Percentiles rank a stretch among this genome's conserved stretches.
Evolutionary conservation across 805 yeast genomes (phyloP).

Genomic region (Lachancea lanzarotensis): DNA sequence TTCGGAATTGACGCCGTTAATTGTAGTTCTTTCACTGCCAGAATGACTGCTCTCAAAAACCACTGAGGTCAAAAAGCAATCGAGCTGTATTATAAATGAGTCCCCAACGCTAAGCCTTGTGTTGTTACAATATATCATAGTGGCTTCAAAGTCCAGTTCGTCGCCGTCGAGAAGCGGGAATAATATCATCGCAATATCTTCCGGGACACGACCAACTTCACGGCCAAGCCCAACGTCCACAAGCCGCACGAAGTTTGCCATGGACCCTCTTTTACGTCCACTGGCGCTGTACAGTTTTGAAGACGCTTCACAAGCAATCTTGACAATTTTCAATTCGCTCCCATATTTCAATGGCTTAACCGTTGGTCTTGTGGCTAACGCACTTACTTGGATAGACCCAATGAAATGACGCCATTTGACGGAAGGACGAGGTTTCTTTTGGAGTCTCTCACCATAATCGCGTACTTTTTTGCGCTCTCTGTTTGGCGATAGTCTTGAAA

Average conservation of each 20-base stretch:
- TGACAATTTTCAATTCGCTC: constrained; percentile 37
- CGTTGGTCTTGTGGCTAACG: constrained; percentile 69
- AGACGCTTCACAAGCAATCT: constrained; percentile 27
- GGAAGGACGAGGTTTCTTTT: constrained; percentile 12
- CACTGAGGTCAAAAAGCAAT: constrained; percentile 48
- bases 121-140: constrained; percentile 52
- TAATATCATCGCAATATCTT: constrained; percentile 57
- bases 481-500: neutral
- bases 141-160: constrained; percentile 49
- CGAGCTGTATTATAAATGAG: constrained; percentile 60
- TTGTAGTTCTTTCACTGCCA: neutral
- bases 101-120: constrained; percentile 64
- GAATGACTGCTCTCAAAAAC: constrained; percentile 16
- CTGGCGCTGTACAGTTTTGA: constrained; percentile 19
- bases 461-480: neutral
- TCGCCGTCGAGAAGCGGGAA: constrained; percentile 53
- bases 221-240: constrained; percentile 30
- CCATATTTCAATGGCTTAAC: constrained; percentile 39
- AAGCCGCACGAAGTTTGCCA: constrained; percentile 33
- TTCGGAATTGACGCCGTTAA: neutral
- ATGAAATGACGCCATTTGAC: constrained; percentile 42
- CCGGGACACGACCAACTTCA: constrained; percentile 74
- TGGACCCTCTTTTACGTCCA: constrained; percentile 19
- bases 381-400: constrained; percentile 54
- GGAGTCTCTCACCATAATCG: constrained; percentile 4